phyloP scores from a whole-genome alignment of 2,329 filamentous ascomycete species.

The Venturiaceae sp. region DNA sequence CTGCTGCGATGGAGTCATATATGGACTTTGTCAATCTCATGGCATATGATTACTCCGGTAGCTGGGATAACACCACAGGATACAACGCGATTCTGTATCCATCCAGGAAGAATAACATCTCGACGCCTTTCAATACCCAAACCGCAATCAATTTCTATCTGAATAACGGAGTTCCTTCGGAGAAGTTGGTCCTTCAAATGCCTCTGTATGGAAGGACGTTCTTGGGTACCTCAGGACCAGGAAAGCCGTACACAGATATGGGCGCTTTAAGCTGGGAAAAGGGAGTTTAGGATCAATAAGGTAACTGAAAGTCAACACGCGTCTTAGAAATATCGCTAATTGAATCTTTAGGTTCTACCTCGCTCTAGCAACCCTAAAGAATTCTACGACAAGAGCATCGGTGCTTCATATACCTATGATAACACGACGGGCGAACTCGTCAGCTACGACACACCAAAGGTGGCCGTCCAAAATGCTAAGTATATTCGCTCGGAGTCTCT shows the following conservation, averaged over 20 bases:
- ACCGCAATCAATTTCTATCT: slow-evolving; percentile 64
- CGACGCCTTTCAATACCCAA: slow-evolving; percentile 71
- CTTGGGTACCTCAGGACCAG: slow-evolving; percentile 65
- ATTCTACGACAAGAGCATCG: slow-evolving; percentile 24
- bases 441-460: slow-evolving; percentile 60
- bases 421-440: slow-evolving; percentile 55
- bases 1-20: slow-evolving; percentile 29
- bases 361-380: neutral
- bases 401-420: slow-evolving; percentile 58
- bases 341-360: neutral
- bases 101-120: slow-evolving; percentile 43
- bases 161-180: slow-evolving; percentile 45
- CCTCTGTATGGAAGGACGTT: slow-evolving; percentile 87
- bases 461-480: slow-evolving; percentile 59
- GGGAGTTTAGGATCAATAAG: slow-evolving; percentile 84
- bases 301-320: no score
- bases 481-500: slow-evolving; percentile 59
- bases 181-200: slow-evolving; percentile 84
- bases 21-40: slow-evolving; percentile 42
- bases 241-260: slow-evolving; percentile 58
- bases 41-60: slow-evolving; percentile 55
- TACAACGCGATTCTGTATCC: slow-evolving; percentile 75
- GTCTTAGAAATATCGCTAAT: neutral
- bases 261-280: slow-evolving; percentile 77
- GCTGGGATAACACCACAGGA: slow-evolving; percentile 62